Evolutionary conservation across 2,329 filamentous ascomycete species (phyloP), one percentile per base, ranked within the genome.

Genomic region (Pseudogymnoascus sp.): DNA sequence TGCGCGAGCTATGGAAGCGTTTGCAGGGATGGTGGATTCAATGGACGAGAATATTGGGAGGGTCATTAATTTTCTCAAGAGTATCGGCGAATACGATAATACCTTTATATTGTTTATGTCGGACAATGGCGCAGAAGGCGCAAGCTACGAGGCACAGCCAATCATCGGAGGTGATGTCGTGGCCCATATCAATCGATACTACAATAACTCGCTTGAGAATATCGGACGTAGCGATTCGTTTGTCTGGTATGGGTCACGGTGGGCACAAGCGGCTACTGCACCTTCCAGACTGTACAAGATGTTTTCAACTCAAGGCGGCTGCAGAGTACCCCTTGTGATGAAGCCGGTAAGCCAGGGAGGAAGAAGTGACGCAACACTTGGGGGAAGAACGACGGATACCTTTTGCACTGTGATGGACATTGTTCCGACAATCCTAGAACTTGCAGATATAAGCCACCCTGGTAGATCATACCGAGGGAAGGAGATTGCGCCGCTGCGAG

Each of bases 31-130:
- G 83, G 84, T 87, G 2, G 84, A 87, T 63, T 77, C 77, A 61
- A 86, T 87, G 61, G 85, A 88, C 67, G 71, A 71, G 63, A 84
- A 86, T 64, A 79, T 88, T 16, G 84, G 84, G 38, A 82, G 82
- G 63, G 80, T 87, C 2, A 74, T 86, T 22, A 75, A 82, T 37
- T 82, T 86, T 67, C 78, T 87, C 2, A 75, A 82, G 63, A 70
- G 78, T 46, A 82, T 79, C 2, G 82, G 79, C 63, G 84, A 88
- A 69, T 76, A 84, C 0, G 84, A 88, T 66, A 86, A 87, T 70
- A 88, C 85, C 2, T 83, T 87, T 65, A 77, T 88, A 60, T 79
- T 81, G 69, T 87, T 88, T 77, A 81, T 87, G 75, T 83, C 79
- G 0, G 84, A 87, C 72, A 87, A 87, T 65, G 84, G 84, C 2